Evolutionary conservation across 306 rosid genomes (phyloP), one percentile per base, ranked within the genome.

Genomic region (Acmispon strigosus): DNA sequence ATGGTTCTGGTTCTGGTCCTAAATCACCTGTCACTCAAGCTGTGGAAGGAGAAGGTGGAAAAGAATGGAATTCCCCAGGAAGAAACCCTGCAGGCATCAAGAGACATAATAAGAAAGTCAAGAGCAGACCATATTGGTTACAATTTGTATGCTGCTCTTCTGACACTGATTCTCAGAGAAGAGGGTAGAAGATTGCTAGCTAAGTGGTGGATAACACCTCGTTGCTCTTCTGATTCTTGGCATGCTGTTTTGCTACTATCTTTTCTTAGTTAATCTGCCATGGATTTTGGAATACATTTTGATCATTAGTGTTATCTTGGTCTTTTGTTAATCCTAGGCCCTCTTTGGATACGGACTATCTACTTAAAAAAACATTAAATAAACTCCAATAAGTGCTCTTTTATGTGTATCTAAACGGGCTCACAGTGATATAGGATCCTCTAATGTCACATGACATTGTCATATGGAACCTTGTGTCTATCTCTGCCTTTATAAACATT

Each of bases 61-160:
- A 82, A 58, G 92, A 83, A 80, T 80, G 85, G 92, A 76, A 84
- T 80, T 84, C 97, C 39, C 86, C 87, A 0, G 89, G 88, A 44
- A 79, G 82, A 60, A 81, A 82, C 59, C 82, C 82, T 56, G 53
- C 90, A 14, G 88, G 80, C 44, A 70, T 69, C 7, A 84, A 78
- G 75, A 75, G 81, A 72, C 83, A 79, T 12, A 89, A 85, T 86
- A 83, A 76, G 76, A 87, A 82, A 70, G 84, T 52, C 17, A 85
- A 84, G 77, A 78, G 79, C 19, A 85, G 71, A 76, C 85, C 86
- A 18, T 66, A 82, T 47, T 91, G 97, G 96, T 78, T 44, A 18
- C 91, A 78, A 55, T 80, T 81, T 75, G 74, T 87, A 13, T 92
- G 96, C 64, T 92, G 96, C 84, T 72, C 89, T 3, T 84, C 90